Conservation (phyloP, 1,284 basidiomycete genomes). For the Marasmius sp. region DNA sequence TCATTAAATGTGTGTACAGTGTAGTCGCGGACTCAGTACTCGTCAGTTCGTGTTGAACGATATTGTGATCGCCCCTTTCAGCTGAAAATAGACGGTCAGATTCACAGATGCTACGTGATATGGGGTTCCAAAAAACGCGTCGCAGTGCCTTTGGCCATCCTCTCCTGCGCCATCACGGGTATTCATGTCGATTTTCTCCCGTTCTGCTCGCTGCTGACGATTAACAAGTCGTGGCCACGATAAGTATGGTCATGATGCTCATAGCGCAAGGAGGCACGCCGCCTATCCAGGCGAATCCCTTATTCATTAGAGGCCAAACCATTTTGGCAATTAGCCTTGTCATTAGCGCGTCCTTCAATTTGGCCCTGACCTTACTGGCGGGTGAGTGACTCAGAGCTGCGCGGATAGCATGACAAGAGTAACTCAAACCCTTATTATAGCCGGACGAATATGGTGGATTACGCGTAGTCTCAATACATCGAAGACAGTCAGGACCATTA, state of each 20-base stretch:
- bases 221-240: not conserved
- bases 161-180: not conserved
- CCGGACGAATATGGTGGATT: not conserved
- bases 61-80: not conserved
- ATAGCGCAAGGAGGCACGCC: not conserved
- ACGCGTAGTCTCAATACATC: not conserved
- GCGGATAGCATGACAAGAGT: not conserved
- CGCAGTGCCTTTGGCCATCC: not conserved
- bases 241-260: not conserved
- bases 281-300: not conserved
- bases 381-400: not conserved
- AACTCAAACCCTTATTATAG: not conserved
- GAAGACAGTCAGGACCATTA: not conserved
- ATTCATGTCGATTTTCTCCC: not conserved
- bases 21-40: not conserved
- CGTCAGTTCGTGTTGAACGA: not conserved
- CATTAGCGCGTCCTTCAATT: not conserved
- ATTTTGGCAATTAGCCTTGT: not conserved
- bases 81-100: not conserved
- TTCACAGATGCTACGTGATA: not conserved
- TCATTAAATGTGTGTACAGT: not conserved
- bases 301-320: not conserved
- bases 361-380: not conserved
- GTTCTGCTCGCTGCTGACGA: not conserved
- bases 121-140: not conserved